phyloP scores from a whole-genome alignment of 192 early-diverging fungal genomes.

The Coemansia sp. region DNA sequence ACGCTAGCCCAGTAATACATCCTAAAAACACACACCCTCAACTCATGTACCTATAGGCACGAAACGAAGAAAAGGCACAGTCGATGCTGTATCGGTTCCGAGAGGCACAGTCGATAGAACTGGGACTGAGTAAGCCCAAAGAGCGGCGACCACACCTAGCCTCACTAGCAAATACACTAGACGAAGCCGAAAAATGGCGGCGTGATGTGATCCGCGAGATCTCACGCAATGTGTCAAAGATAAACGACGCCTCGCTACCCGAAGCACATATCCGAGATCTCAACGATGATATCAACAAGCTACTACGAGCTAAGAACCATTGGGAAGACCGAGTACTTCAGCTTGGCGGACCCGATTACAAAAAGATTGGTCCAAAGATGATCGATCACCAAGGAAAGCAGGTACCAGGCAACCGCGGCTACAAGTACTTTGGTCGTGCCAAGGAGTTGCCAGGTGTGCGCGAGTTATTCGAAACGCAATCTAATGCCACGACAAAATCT shows the following conservation, averaged over 20 bases:
- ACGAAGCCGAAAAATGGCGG: conserved; percentile 91
- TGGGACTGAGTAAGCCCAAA: conserved; percentile 63
- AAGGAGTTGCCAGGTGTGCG: conserved; percentile 91
- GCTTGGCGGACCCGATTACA: conserved; percentile 91
- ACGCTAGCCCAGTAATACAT: neutral
- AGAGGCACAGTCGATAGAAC: conserved; percentile 84
- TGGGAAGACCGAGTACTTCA: conserved; percentile 92
- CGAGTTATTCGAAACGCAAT: conserved; percentile 81
- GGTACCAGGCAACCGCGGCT: conserved; percentile 86
- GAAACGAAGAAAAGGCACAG: conserved; percentile 98
- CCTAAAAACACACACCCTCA: neutral
- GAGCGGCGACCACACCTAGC: conserved; percentile 78
- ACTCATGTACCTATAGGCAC: conserved; percentile 58
- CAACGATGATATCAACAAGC: conserved; percentile 97
- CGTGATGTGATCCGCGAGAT: conserved; percentile 87
- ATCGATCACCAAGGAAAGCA: conserved; percentile 86
- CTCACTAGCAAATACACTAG: conserved; percentile 63
- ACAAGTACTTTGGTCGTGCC: conserved; percentile 98
- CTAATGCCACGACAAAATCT: conserved; percentile 34
- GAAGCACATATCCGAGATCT: conserved; percentile 90
- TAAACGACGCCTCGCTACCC: conserved; percentile 86
- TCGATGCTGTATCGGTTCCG: conserved; percentile 98
- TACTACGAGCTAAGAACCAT: conserved; percentile 83
- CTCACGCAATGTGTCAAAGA: conserved; percentile 81
- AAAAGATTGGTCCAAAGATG: conserved; percentile 73